These are phyloP conservation scores for Lanmaoa rubissima DNA, from an alignment of 768 basidiomycete genomes.

Conservation along the genomic window DNA sequence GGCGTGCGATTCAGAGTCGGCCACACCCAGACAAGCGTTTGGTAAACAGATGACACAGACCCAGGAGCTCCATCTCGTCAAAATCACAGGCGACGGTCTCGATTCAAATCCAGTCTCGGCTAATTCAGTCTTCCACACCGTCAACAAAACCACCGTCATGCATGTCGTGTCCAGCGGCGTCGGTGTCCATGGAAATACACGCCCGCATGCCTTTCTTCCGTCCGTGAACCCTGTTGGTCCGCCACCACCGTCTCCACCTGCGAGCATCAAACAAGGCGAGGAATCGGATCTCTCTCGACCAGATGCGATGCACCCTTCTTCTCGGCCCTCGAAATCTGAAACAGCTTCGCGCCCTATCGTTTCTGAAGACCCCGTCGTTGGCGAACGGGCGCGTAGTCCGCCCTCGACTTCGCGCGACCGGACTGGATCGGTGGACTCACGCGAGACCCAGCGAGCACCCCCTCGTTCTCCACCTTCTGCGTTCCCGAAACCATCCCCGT, in stretches of 20 bases:
- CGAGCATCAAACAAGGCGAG: slow-evolving; percentile 34
- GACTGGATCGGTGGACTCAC: slow-evolving; percentile 33
- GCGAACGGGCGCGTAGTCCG: slow-evolving; percentile 19
- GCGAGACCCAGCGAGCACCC: slow-evolving; percentile 15
- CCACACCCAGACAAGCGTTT: slow-evolving; percentile 36
- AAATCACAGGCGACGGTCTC: slow-evolving; percentile 50
- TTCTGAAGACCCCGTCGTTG: slow-evolving; percentile 34
- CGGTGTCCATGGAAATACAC: slow-evolving; percentile 8
- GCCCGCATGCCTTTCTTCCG: neutral
- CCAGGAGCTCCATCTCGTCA: slow-evolving; percentile 54
- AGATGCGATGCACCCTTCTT: slow-evolving; percentile 31
- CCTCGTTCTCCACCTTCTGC: slow-evolving; percentile 22
- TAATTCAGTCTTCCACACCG: slow-evolving; percentile 34
- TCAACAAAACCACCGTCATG: slow-evolving; percentile 35
- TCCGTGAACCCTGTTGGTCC: slow-evolving; percentile 39
- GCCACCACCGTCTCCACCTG: slow-evolving; percentile 55
- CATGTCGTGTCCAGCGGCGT: slow-evolving; percentile 30
- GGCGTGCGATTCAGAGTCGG: slow-evolving; percentile 13
- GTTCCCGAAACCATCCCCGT: slow-evolving; percentile 13
- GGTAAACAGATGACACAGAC: slow-evolving; percentile 27
- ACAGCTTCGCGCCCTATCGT: slow-evolving; percentile 24
- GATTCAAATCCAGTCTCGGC: slow-evolving; percentile 36
- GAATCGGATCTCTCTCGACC: slow-evolving; percentile 17
- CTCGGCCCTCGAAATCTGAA: slow-evolving; percentile 21
- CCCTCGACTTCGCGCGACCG: slow-evolving; percentile 23